Conservation (phyloP, 495 filamentous ascomycete species). For the Elasticomyces elasticus region DNA sequence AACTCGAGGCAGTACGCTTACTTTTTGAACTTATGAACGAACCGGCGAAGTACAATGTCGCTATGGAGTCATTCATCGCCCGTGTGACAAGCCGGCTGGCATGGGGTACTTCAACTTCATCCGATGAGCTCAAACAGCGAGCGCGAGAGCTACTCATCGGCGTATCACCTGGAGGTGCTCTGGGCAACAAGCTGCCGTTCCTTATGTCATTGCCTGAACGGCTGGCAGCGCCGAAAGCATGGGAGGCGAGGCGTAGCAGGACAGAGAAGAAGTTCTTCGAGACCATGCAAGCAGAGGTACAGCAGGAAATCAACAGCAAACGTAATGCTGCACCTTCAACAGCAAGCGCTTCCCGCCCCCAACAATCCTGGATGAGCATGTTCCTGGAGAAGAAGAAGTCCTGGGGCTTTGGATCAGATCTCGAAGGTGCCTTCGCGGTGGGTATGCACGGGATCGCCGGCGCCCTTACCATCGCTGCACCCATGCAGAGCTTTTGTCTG, state of each 20-base stretch:
- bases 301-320: constrained; percentile 23
- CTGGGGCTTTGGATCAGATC: constrained; percentile 30
- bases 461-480: constrained; percentile 37
- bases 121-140: constrained; percentile 42
- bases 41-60: constrained; percentile 41
- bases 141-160: constrained; percentile 48
- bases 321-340: not conserved
- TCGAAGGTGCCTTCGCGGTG: constrained; percentile 33
- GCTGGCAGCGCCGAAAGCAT: constrained; percentile 26
- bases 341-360: constrained; percentile 3
- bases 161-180: constrained; percentile 46
- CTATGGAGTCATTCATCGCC: constrained; percentile 49
- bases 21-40: constrained; percentile 35
- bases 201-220: constrained; percentile 30
- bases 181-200: constrained; percentile 39
- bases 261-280: constrained; percentile 30
- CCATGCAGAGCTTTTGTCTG: constrained; percentile 47
- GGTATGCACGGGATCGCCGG: constrained; percentile 34
- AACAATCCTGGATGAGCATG: constrained; percentile 28
- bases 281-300: constrained; percentile 28
- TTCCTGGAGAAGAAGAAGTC: constrained; percentile 25
- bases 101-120: constrained; percentile 45
- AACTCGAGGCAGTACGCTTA: constrained; percentile 45
- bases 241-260: constrained; percentile 27
- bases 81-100: constrained; percentile 47